A percentile compares a stretch with the other conserved stretches of the same genome.
Evolutionary conservation across 192 early-diverging fungal species (phyloP).

Genomic region (Backusella morwellensis): DNA sequence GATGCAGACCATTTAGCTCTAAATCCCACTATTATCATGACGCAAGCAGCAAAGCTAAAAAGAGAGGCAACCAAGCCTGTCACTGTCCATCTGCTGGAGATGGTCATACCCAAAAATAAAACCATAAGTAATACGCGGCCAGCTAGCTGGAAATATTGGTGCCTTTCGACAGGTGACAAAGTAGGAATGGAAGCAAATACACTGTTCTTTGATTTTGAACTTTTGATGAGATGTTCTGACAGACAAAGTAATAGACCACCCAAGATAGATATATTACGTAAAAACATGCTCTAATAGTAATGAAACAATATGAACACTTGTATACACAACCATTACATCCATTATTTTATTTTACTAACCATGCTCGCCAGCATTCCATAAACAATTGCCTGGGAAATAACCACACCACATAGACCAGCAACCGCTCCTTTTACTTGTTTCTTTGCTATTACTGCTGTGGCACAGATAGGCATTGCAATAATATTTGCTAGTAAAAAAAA

Average conservation of each 20-base stretch:
- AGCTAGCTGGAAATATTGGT: conserved; percentile 87
- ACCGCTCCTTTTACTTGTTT: conserved; percentile 81
- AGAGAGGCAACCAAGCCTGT: conserved; percentile 66
- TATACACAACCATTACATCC: background rate
- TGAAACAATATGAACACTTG: background rate
- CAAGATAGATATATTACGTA: conserved; percentile 87
- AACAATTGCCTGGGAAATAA: conserved; percentile 84
- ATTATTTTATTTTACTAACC: conserved; percentile 19
- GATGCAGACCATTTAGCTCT: conserved; percentile 96
- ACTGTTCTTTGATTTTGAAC: conserved; percentile 52
- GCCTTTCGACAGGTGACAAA: conserved; percentile 79
- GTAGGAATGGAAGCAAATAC: conserved; percentile 87
- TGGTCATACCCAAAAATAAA: conserved; percentile 87
- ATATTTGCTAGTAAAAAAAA: conserved; percentile 83
- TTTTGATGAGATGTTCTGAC: conserved; percentile 63
- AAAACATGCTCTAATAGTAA: conserved; percentile 58
- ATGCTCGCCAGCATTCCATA: conserved; percentile 92
- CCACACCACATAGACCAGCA: conserved; percentile 75
- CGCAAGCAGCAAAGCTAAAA: conserved; percentile 77
- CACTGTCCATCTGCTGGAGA: conserved; percentile 78
- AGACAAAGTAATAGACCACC: conserved; percentile 94
- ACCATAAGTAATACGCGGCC: conserved; percentile 91
- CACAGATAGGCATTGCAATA: conserved; percentile 73
- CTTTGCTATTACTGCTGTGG: conserved; percentile 76
- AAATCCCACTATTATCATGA: conserved; percentile 95